Evolutionary conservation across 345 rosid genomes (phyloP), one percentile per base, ranked within the genome.

Genomic region (Leavenworthia alabamica): DNA sequence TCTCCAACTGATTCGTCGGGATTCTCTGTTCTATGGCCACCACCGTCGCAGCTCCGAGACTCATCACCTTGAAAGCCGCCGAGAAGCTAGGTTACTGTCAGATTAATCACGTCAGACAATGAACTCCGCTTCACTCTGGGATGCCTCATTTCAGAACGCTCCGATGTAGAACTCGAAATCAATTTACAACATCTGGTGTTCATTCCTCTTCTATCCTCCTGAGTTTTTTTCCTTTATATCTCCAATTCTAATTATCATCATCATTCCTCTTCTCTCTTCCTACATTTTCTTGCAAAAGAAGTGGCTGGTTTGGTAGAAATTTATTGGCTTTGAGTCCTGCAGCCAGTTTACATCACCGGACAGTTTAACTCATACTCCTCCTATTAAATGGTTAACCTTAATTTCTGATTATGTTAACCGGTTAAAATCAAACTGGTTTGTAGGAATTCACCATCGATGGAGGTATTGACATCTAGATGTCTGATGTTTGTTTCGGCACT

Each of bases 301-400:
- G 99, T 94, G 66, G 97, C 97, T 8, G 97, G 97, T 71, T 78
- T 90, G 73, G 99, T 89, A 67, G 97, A 93, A 77, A n/a, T n/a
- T 93, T 89, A 75, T 79, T 89, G 79, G 97, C 97, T 64, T 78
- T 87, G 14, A 84, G 77, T 66, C 97, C 97, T 27, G 90, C 99
- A 29, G 87, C 97, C 17, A 74, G 76, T 62, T n/a, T 93, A 94
- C 81, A 87, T 90, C 40, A 90, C 99, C 10, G 97, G 97, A 76
- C 95, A 87, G 97, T 96, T 93, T 47, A 40, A n/a, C 7, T 36
- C 35, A 29, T 4, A 22, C n/a, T 66, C 32, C n/a, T n/a, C n/a
- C 28, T 41, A 15, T 55, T 55, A 22, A 51, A 47, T 35, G 46
- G 5, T 22, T 58, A 67, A 60, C 8, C 19, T 53, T 46, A 3